A percentile compares a stretch with the other conserved stretches of the same genome.
phyloP scores from a whole-genome alignment of 108 stramenopile species.

The Fragilaria radians region DNA sequence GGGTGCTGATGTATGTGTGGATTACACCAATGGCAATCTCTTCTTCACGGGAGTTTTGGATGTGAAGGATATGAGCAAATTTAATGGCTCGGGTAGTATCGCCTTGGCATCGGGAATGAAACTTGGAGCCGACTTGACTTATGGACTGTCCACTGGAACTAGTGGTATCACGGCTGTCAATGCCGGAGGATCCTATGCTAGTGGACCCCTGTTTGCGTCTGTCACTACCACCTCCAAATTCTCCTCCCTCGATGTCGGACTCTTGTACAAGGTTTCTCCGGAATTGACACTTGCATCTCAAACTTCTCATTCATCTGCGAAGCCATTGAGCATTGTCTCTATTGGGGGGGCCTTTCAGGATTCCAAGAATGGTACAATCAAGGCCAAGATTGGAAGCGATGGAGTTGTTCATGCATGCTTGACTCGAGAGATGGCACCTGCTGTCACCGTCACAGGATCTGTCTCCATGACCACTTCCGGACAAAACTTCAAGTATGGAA shows the following conservation, averaged over 20 bases:
- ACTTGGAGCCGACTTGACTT: slow-evolving; percentile 78
- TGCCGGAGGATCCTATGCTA: slow-evolving; percentile 71
- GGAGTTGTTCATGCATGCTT: slow-evolving; percentile 69
- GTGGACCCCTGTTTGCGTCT: slow-evolving; percentile 71
- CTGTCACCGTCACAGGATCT: slow-evolving; percentile 81
- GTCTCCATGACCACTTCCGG: slow-evolving; percentile 69
- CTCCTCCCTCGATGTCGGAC: slow-evolving; percentile 64
- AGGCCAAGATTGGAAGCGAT: slow-evolving; percentile 78
- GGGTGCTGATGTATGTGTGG: slow-evolving; percentile 81
- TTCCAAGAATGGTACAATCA: slow-evolving; percentile 67
- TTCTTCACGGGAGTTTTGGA: slow-evolving; percentile 73
- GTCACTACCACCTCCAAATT: slow-evolving; percentile 74
- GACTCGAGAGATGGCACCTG: slow-evolving; percentile 79
- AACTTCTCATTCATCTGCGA: slow-evolving; percentile 74
- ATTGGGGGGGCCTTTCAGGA: slow-evolving; percentile 75
- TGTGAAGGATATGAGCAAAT: slow-evolving; percentile 75
- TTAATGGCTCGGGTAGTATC: slow-evolving; percentile 73
- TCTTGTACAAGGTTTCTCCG: slow-evolving; percentile 80
- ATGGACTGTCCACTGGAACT: slow-evolving; percentile 80
- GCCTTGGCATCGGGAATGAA: slow-evolving; percentile 68
- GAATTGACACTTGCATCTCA: slow-evolving; percentile 70
- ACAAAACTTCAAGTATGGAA: slow-evolving; percentile 80
- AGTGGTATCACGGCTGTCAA: slow-evolving; percentile 70
- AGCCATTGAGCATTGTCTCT: slow-evolving; percentile 50
- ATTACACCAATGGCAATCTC: slow-evolving; percentile 78